Base-by-base conservation (phyloP, 1,284 basidiomycete species). In the Sporisorium exsertum region DNA sequence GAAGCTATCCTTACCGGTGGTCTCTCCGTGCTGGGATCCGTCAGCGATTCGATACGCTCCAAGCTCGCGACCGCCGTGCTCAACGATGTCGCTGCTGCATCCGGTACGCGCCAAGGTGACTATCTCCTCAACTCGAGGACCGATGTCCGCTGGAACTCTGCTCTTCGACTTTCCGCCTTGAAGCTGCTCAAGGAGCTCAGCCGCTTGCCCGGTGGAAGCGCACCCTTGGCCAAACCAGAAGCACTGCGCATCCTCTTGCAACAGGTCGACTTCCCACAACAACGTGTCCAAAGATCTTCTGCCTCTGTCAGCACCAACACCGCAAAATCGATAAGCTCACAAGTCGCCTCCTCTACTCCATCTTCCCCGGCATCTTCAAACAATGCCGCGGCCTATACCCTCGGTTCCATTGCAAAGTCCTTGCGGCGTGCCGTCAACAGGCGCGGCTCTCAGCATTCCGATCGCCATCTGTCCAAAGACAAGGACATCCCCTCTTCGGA, bases 121-220 rank as follows among this genome's bases (percentile, higher is more conserved):
- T 63, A 53, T 26, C 59, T 72, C 8, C 65, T 71, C 60, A 77
- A 77, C 29, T 37, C 52, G 5, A 46, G 74, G 12, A 33, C 29
- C 37, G 26, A 59, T n/a, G 57, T 55, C 16, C 59, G 63, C 2
- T 77, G 74, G 74, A 58, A 65, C 22, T 32, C 74, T 20, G 24
- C 53, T 9, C 59, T 45, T 5, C 68, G 78, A 13, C 58, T 80
- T 5, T 58, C 64, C 9, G 72, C 78, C 26, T 59, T 80, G 51
- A 64, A 58, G 46, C 29, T 72, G 9, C 76, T 81, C 58, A 81
- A 81, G 40, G 80, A 80, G 65, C 70, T 80, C 43, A 78, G 71
- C 42, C 63, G 80, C 1, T 51, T 80, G 2, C 70, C 80, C 7
- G 78, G 76, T 18, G 78, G 76, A 13, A 81, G 78, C 40, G 53